Evolutionary conservation across 768 basidiomycete species (phyloP).

Genomic region (Fomitopsis pulvina): DNA sequence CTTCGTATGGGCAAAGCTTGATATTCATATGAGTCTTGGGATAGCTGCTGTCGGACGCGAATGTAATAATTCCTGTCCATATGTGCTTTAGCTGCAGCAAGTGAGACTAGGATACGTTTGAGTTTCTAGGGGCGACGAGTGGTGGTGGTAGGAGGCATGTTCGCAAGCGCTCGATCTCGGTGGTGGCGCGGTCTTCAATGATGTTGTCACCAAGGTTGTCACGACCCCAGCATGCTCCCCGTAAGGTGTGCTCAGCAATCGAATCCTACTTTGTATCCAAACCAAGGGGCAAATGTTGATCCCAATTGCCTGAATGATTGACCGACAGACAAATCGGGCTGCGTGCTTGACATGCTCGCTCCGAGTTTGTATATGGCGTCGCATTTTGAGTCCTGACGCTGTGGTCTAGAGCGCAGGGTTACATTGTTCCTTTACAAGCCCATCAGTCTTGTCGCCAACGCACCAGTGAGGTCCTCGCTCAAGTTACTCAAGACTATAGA

Average conservation of each 20-base stretch:
- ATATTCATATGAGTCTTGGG: not conserved
- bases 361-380: not conserved
- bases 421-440: not conserved
- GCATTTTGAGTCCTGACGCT: not conserved
- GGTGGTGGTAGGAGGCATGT: not conserved
- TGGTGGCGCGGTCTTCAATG: too few species aligned
- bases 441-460: not conserved
- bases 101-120: not conserved
- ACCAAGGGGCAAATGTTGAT: too few species aligned
- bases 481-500: not conserved
- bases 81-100: too few species aligned
- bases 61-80: not conserved
- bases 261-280: too few species aligned
- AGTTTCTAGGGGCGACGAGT: not conserved
- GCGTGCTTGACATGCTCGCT: too few species aligned
- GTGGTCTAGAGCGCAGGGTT: not conserved
- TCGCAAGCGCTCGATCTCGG: not conserved
- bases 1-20: not conserved
- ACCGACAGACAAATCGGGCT: too few species aligned
- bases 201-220: too few species aligned
- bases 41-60: not conserved
- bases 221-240: too few species aligned
- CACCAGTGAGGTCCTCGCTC: not conserved
- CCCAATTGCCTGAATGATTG: too few species aligned
- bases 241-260: too few species aligned